A percentile compares a stretch with the other conserved stretches of the same genome.
phyloP scores from a whole-genome alignment of 495 filamentous ascomycete genomes.

The Melanomma pulvis-pyrius region DNA sequence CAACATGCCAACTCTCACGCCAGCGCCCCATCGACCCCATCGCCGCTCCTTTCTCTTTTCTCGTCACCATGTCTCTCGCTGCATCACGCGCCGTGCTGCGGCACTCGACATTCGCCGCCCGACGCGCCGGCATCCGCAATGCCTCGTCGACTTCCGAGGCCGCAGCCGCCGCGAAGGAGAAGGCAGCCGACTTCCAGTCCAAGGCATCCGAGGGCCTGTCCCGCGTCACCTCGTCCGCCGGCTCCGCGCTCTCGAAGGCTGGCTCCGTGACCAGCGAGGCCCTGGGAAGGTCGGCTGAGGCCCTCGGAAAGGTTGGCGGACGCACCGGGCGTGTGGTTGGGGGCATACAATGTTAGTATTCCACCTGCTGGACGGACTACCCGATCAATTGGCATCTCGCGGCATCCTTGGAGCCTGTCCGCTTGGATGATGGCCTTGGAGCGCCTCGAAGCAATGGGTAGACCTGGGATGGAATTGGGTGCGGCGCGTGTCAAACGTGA shows the following conservation, averaged over 20 bases:
- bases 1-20: neutral
- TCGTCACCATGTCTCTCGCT: constrained; percentile 48
- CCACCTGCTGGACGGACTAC: neutral
- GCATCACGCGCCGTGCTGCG: constrained; percentile 63
- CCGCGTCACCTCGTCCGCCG: constrained; percentile 77
- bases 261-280: constrained; percentile 65
- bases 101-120: constrained; percentile 61
- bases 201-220: constrained; percentile 87
- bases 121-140: constrained; percentile 60
- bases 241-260: constrained; percentile 71
- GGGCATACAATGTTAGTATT: constrained; percentile 80
- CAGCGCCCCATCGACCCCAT: constrained; percentile 22
- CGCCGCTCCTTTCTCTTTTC: constrained; percentile 25
- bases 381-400: constrained; percentile 13
- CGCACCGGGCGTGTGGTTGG: constrained; percentile 78
- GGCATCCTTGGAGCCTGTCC: neutral
- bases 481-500: neutral
- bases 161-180: constrained; percentile 65
- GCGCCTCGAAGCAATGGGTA: neutral
- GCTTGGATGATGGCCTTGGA: neutral
- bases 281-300: constrained; percentile 46
- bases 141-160: constrained; percentile 72
- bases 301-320: constrained; percentile 78
- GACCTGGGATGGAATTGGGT: neutral
- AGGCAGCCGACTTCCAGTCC: constrained; percentile 54